Base-by-base conservation (phyloP, 177 flowering plant species). In the Vitis hybrid region DNA sequence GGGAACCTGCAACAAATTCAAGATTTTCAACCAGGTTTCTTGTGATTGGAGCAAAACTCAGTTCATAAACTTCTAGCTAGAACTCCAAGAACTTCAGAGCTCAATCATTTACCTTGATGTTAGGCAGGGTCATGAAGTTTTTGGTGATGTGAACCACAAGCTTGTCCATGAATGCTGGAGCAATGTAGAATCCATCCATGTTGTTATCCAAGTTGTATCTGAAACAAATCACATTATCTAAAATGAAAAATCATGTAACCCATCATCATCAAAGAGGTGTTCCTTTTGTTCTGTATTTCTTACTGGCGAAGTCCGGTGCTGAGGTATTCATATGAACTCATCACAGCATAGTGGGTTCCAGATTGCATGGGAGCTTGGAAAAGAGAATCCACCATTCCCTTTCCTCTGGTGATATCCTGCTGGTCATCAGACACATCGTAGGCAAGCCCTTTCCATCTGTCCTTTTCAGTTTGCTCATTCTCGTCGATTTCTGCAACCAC, bases 1-100 rank as follows among this genome's bases (percentile, higher is more conserved):
- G 45, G 94, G 94, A 82, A 89, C 85, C 93, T 89, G 45, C 45
- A 39, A 39, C 45, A 39, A 39, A 39, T 39, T 39, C 45, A 39
- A 39, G 45, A 39, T 39, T 39, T 39, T 26, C 30, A 26, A 0
- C 30, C 30, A 26, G 30, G 30, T 26, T 26, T 26, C 30, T 26
- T 26, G 30, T 26, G 30, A 26, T 3, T 26, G 30, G 30, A 26
- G 30, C 30, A 26, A 39, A 39, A 39, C 45, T 5, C 45, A 7
- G 7, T 7, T 5, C 8, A 39, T 39, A 39, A 39, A 7, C 45
- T 39, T 39, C 45, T 39, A 39, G 45, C 45, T 39, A 39, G 45
- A 39, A 39, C 45, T 39, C 45, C 45, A 39, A 39, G 45, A 39
- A 39, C 45, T 39, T 39, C 45, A 39, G 6, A 39, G 45, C 45